phyloP scores from a whole-genome alignment of 176 grass and related monocot species.

The Lolium multiflorum region DNA sequence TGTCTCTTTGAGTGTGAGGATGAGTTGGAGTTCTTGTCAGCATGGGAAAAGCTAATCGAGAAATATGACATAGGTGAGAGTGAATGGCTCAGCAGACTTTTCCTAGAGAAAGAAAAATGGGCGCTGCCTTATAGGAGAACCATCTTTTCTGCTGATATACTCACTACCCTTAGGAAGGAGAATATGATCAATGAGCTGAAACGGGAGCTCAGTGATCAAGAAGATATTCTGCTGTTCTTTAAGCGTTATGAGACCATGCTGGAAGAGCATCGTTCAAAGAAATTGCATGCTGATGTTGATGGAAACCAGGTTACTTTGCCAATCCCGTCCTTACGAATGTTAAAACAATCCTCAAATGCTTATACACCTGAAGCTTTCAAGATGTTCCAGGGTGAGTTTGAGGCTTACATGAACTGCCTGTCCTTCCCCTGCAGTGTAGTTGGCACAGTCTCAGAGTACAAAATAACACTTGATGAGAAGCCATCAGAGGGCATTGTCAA shows the following conservation, averaged over 20 bases:
- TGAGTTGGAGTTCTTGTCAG: conserved; percentile 70
- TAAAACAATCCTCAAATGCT: conserved; percentile 77
- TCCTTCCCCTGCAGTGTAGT: conserved; percentile 61
- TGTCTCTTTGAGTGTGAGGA: conserved; percentile 88
- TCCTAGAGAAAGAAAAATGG: conserved; percentile 77
- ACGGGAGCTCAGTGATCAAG: conserved; percentile 69
- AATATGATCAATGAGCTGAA: conserved; percentile 68
- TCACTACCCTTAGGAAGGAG: conserved; percentile 73
- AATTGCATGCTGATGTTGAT: conserved; percentile 75
- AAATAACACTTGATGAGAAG: conserved; percentile 79
- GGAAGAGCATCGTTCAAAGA: conserved; percentile 69
- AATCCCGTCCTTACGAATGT: conserved; percentile 73
- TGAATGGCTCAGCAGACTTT: conserved; percentile 69
- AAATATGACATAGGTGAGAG: conserved; percentile 66
- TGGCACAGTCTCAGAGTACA: conserved; percentile 69
- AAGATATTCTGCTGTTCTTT: conserved; percentile 77
- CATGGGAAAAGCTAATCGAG: conserved; percentile 76
- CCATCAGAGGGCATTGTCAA: conserved; percentile 65
- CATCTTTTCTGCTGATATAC: conserved; percentile 76
- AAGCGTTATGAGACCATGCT: conserved; percentile 72
- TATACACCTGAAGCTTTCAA: conserved; percentile 86
- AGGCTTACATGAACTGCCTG: conserved; percentile 90
- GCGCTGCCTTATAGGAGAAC: conserved; percentile 69
- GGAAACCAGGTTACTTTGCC: conserved; percentile 59
- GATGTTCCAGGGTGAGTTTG: conserved; percentile 83